Base-by-base conservation (phyloP, 768 basidiomycete genomes). In the Clathrus columnatus region DNA sequence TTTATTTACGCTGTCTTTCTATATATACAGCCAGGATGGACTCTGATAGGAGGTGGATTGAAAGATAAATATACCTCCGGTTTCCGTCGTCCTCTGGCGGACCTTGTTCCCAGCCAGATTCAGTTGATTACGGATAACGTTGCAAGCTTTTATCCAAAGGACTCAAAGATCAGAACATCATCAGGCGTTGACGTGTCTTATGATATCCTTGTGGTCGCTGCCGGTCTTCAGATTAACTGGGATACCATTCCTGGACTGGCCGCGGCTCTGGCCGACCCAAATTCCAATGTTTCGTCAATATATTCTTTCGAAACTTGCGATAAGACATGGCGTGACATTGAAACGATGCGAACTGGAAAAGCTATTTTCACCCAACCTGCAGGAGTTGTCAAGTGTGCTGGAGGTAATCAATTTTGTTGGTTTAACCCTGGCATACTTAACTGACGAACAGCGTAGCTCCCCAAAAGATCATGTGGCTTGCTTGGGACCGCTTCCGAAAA, bases 401-500 rank as follows among this genome's bases (percentile, higher is more conserved):
- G 91, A 73, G 88, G 89, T 87, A 63, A 61, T 67, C 56, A 21
- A 51, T 20, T 48, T 11, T 10, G 23, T 8, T 21, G 46, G 32
- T 47, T 58, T 48, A 46, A 30, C 44, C 8, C 42, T 30, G 7
- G 42, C 42, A 17, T 27, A 61, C 49, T 17, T 24, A 7, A n/a
- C 11, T 28, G 24, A 29, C 23, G 18, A 4, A 58, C 42, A 27
- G 30, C 20, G 20, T 60, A 88, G 87, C 85, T 16, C 87, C 88
- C 18, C 88, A 91, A 65, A 92, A 94, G 70, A 87, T 93, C 52
- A 92, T 95, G 88, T 95, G 91, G 91, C 91, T 92, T 87, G 87
- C 89, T 46, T 91, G 89, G 88, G 89, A 93, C 65, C 74, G 83
- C 48, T 91, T 78, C 67, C 75, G 77, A 55, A 75, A 68, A 64